A percentile compares a stretch with the other conserved stretches of the same genome.
phyloP scores from a whole-genome alignment of 805 yeast species.

The Komagataella populi region DNA sequence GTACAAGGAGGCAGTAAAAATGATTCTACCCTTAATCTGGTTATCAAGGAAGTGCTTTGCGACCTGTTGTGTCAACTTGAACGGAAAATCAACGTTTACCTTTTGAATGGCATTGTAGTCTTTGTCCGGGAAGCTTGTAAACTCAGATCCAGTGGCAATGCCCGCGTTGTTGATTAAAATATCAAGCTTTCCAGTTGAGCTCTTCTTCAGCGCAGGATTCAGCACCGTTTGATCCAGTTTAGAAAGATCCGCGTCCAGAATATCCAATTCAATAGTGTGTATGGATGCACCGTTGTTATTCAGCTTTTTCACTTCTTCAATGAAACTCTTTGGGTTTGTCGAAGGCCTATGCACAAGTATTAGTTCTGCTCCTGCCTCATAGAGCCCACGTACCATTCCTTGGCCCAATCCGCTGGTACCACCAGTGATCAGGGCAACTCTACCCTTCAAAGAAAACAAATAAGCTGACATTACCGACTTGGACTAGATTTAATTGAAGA shows the following conservation, averaged over 20 bases:
- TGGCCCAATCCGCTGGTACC: conserved; percentile 47
- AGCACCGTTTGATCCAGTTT: conserved; percentile 17
- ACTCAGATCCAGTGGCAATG: conserved; percentile 17
- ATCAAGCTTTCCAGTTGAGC: conserved; percentile 16
- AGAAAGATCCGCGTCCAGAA: conserved; percentile 13
- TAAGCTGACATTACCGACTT: conserved; percentile 4
- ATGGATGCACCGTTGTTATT: conserved; percentile 15
- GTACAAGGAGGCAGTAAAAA: conserved; percentile 26
- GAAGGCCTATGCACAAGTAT: conserved; percentile 25
- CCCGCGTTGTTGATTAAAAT: conserved; percentile 22
- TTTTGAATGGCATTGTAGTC: conserved; percentile 24
- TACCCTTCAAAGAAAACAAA: conserved; percentile 26
- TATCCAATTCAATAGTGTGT: conserved; percentile 12
- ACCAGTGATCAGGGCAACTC: conserved; percentile 35
- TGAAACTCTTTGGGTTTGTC: conserved; percentile 15
- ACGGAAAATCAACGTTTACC: conserved; percentile 25
- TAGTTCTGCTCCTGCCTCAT: conserved; percentile 32
- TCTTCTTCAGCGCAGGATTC: conserved; percentile 14
- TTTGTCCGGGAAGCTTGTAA: conserved; percentile 22
- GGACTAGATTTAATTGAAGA: background rate
- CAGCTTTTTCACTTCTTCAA: conserved; percentile 12
- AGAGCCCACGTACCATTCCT: conserved; percentile 35
- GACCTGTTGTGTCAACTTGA: conserved; percentile 20
- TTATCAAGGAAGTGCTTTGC: conserved; percentile 22
- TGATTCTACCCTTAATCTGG: conserved; percentile 22